Percentiles rank a stretch among this genome's conserved stretches.
These are phyloP conservation scores for Claviceps sorghi DNA, from an alignment of 2,329 filamentous ascomycete species.

Conservation along the genomic window DNA sequence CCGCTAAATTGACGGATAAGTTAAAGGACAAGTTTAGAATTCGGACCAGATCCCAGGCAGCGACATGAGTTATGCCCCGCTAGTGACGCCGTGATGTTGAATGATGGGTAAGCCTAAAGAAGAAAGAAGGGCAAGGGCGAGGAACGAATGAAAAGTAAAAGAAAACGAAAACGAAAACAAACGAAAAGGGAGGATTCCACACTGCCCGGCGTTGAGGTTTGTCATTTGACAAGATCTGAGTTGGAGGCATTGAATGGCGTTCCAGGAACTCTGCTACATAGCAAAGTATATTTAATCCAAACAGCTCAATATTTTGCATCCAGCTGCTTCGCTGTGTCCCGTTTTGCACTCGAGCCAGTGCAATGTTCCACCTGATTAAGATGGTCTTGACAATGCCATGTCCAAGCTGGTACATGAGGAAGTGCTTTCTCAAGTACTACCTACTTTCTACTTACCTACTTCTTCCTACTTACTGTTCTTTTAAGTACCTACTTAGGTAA, in stretches of 20 bases:
- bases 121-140: background rate
- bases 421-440: no score
- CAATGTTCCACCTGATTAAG: background rate
- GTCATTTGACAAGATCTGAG: background rate
- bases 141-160: no score
- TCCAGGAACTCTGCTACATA: background rate
- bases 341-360: background rate
- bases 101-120: background rate
- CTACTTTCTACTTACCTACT: no score
- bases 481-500: no score
- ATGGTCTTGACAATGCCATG: background rate
- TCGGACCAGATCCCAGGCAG: conserved; percentile 29
- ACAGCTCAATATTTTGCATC: background rate
- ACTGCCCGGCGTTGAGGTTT: background rate
- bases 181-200: background rate
- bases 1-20: conserved; percentile 31
- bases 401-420: no score
- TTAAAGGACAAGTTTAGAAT: conserved; percentile 40
- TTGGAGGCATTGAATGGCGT: background rate
- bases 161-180: background rate
- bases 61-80: background rate
- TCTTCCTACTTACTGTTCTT: no score
- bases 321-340: background rate
- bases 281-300: background rate
- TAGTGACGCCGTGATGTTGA: background rate